Base-by-base conservation (phyloP, 495 filamentous ascomycete species). In the Thermothielavioides terrestris region DNA sequence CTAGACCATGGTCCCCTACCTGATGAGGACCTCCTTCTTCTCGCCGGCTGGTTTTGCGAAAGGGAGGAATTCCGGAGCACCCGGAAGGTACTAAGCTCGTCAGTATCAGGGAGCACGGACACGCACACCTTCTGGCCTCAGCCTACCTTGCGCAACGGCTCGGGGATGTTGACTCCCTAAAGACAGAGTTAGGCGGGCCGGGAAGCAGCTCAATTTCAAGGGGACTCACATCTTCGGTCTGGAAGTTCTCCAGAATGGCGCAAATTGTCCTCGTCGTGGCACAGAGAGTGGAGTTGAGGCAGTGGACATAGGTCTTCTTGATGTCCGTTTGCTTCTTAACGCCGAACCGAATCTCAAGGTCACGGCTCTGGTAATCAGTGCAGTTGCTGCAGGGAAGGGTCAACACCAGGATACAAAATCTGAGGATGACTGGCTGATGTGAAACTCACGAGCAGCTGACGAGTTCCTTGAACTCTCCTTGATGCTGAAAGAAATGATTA, bases 191-290 rank as follows among this genome's bases (percentile, higher is more conserved):
- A 31, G 54, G 57, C 35, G 30, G 31, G 21, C 39, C 23, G 18
- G 10, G 11, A 18, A 36, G 0, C 12, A 32, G 32, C 3, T n/a
- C 17, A 11, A 18, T 30, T 4, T 17, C 18, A 12, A 45, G 26
- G 27, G 58, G 20, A 72, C 74, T 65, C 64, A 86, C 85, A 56
- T 91, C 82, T 57, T 92, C 82, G 2, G 80, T 88, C 71, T 98
- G 92, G 68, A 87, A 97, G 71, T 97, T 98, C 70, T 98, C 94
- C 37, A 98, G 78, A 18, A 97, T 71, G 60, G 91, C 95, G 75
- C 92, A 98, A 22, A 97, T 76, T 18, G 94, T 88, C 55, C 92
- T 79, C 68, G 94, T 92, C 0, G 92, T 96, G 2, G 92, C 92
- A 64, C 86, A 91, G 12, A 98, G 73, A 4, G 91, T 96, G 32